Conservation (phyloP, 2,329 filamentous ascomycete species). For the Colletotrichum sp. region DNA sequence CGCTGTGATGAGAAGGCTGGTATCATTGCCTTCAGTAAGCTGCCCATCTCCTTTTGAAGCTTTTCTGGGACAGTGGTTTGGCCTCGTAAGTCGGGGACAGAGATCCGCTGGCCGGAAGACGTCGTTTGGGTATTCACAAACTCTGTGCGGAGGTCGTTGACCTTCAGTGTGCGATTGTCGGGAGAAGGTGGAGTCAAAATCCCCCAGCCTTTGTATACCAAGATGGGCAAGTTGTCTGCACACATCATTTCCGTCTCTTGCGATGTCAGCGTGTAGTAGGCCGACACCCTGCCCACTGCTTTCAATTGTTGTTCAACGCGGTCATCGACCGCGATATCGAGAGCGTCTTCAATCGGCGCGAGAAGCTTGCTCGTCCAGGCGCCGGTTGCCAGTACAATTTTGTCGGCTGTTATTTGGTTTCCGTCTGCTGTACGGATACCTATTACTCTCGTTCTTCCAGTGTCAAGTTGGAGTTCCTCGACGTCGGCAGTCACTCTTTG, state of each 20-base stretch:
- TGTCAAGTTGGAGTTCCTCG: neutral
- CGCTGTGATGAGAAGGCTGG: neutral
- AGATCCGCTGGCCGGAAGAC: neutral
- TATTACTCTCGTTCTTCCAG: neutral
- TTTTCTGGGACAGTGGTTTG: neutral
- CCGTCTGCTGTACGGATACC: neutral
- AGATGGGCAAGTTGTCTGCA: neutral
- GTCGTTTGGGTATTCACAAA: neutral
- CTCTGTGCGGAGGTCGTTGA: constrained; percentile 5
- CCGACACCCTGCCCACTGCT: constrained; percentile 3
- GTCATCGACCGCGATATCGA: neutral
- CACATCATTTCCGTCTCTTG: neutral
- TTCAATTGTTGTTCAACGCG: constrained; percentile 2
- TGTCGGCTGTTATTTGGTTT: constrained; percentile 39
- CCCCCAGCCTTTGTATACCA: neutral
- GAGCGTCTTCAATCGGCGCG: neutral
- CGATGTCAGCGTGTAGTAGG: neutral
- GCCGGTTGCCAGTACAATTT: constrained; percentile 59
- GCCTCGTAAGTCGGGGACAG: neutral
- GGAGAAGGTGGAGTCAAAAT: constrained; percentile 1
- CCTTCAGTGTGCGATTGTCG: neutral
- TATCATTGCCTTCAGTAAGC: neutral
- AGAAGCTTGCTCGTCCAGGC: constrained; percentile 61
- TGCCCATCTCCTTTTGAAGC: neutral
- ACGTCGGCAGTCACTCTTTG: neutral